Percentiles rank a stretch among this genome's conserved stretches.
phyloP scores from a whole-genome alignment of 129 eudicot species.

The Centaurea solstitialis region DNA sequence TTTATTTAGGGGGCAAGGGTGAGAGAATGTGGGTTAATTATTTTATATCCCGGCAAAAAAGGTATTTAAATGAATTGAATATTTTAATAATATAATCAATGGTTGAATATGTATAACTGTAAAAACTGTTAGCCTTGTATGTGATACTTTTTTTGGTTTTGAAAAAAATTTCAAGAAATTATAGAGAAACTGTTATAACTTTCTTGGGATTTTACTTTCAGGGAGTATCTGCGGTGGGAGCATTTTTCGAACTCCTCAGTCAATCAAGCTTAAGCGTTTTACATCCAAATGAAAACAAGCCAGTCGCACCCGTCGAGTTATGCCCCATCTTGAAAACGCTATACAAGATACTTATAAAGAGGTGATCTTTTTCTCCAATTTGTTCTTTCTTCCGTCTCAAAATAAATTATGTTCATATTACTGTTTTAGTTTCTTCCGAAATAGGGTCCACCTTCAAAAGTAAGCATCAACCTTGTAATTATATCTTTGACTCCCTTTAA shows the following conservation, averaged over 20 bases:
- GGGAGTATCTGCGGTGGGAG: slow-evolving; percentile 87
- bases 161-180: too few relatives aligned
- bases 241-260: slow-evolving; percentile 82
- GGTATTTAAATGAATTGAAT: too few relatives aligned
- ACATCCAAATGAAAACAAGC: slow-evolving; percentile 80
- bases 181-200: neutral
- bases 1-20: too few relatives aligned
- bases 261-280: slow-evolving; percentile 68
- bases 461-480: neutral
- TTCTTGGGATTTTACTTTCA: slow-evolving; percentile 9
- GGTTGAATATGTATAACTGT: too few relatives aligned
- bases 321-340: slow-evolving; percentile 87
- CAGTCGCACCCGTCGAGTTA: slow-evolving; percentile 86
- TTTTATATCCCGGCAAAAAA: too few relatives aligned
- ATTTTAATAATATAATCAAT: too few relatives aligned
- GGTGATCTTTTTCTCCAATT: slow-evolving; percentile 31
- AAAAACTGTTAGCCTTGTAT: too few relatives aligned
- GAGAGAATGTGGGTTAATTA: too few relatives aligned
- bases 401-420: neutral
- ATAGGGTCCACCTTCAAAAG: neutral
- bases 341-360: slow-evolving; percentile 76
- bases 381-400: neutral
- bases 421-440: neutral
- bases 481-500: neutral
- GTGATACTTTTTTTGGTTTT: too few relatives aligned